Base-by-base conservation (phyloP, 148 eudicot genomes). In the Rhododendron williamsianum region DNA sequence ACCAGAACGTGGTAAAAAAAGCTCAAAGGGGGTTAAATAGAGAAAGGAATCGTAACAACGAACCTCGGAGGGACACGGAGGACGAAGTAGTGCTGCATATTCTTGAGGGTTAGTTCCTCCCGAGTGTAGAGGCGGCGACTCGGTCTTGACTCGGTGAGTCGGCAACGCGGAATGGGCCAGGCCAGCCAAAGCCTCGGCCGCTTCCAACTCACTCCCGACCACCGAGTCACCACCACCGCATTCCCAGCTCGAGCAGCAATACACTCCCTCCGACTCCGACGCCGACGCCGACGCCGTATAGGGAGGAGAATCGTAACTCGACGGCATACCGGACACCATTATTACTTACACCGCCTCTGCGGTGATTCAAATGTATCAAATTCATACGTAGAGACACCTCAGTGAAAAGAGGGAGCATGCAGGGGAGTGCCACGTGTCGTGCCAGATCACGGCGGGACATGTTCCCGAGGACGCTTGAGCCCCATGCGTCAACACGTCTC, bases 141-240 rank as follows among this genome's bases (percentile, higher is more conserved):
- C 73, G 46, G 25, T 49, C 63, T 48, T 48, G 78, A 71, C 54
- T 35, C 74, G 35, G 10, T 72, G 36, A 18, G 49, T 18, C 19
- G 69, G 33, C 46, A 48, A 9, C 67, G 43, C 54, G 4, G 46
- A 67, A 73, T 72, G 45, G 51, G 87, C 87, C 2, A 86, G 54
- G 27, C 76, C 85, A 0, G 88, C 80, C 69, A 86, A 78, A 74
- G 88, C 88, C 77, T 86, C 88, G 30, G 88, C 88, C n/a, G 85
- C 85, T 46, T 86, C 85, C 73, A 86, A 25, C 85, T 86, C 86
- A 8, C 38, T 76, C 69, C 38, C 27, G 6, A 25, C 71, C 80
- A 76, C 51, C 12, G 38, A 25, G 43, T 30, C 51, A 4, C 10
- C 51, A 4, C 19, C 73, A 0, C 49, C 83, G 72, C 25, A 52